These are phyloP conservation scores for Calophaca sinica DNA, from an alignment of 306 rosid genomes.

Conservation along the genomic window DNA sequence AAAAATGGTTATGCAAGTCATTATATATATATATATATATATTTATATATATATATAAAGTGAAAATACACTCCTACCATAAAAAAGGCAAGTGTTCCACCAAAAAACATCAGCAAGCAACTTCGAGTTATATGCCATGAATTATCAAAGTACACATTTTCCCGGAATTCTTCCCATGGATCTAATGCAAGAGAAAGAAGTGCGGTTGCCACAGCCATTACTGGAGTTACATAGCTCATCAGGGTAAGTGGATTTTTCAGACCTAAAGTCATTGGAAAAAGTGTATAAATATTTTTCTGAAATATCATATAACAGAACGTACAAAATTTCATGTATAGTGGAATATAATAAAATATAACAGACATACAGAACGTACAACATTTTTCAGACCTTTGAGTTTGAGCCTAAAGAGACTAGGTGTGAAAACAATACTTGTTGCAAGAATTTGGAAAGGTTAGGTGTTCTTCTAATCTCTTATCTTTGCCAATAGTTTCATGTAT, in stretches of 20 bases:
- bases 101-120: conserved; percentile 85
- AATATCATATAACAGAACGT: conserved; percentile 19
- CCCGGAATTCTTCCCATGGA: conserved; percentile 84
- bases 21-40: background rate
- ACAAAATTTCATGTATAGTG: conserved; percentile 7
- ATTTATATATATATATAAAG: background rate
- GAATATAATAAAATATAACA: background rate
- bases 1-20: conserved; percentile 12
- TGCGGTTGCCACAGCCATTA: conserved; percentile 83
- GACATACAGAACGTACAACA: too few species aligned
- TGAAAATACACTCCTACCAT: conserved; percentile 65
- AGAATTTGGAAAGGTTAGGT: too few species aligned
- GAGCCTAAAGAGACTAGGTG: too few species aligned
- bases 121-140: conserved; percentile 77
- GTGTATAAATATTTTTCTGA: background rate
- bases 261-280: conserved; percentile 63
- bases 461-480: too few species aligned
- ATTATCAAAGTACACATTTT: conserved; percentile 76
- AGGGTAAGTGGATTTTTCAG: conserved; percentile 88
- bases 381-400: too few species aligned
- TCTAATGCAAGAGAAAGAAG: conserved; percentile 81
- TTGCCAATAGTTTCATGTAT: too few species aligned
- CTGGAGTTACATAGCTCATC: conserved; percentile 96
- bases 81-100: conserved; percentile 91
- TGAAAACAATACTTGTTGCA: too few species aligned